Evolutionary conservation across 2,329 filamentous ascomycete species (phyloP).

Genomic region (Botrytis porri): DNA sequence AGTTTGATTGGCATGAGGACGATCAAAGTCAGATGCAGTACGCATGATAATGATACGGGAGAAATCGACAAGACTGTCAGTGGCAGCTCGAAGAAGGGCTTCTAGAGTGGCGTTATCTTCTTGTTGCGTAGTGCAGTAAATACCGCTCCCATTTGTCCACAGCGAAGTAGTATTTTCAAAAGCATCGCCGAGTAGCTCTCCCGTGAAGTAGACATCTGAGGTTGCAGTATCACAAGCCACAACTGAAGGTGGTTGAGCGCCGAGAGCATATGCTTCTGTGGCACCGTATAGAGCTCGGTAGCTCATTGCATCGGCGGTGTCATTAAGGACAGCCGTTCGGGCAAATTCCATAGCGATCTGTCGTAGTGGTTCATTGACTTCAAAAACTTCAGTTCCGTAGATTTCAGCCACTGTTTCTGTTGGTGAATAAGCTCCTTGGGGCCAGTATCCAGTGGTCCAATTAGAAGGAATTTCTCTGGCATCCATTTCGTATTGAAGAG

Average conservation of each 20-base stretch:
- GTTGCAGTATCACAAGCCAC: constrained; percentile 65
- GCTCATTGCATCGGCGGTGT: constrained; percentile 45
- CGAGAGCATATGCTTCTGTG: constrained; percentile 7
- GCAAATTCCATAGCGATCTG: constrained; percentile 48
- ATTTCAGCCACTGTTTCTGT: constrained; percentile 52
- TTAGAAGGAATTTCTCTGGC: constrained; percentile 61
- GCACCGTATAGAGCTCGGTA: constrained; percentile 53
- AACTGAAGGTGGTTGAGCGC: constrained; percentile 24
- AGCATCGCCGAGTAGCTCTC: constrained; percentile 54
- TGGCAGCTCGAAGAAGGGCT: constrained; percentile 57
- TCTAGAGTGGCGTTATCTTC: constrained; percentile 69
- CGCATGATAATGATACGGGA: constrained; percentile 63
- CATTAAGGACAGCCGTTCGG: constrained; percentile 48
- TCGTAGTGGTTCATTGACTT: constrained; percentile 57
- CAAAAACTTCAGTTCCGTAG: constrained; percentile 68
- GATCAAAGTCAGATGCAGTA: constrained; percentile 67
- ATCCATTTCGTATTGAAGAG: constrained; percentile 72
- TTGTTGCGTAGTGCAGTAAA: constrained; percentile 67
- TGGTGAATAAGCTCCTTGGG: constrained; percentile 55
- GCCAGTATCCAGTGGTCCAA: constrained; percentile 65
- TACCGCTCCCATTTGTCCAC: constrained; percentile 63
- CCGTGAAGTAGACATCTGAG: constrained; percentile 69
- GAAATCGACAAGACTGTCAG: constrained; percentile 59
- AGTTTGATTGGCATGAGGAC: constrained; percentile 55
- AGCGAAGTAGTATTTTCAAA: constrained; percentile 61